Conservation (phyloP, 1,284 basidiomycete species). For the Trametes sp. region DNA sequence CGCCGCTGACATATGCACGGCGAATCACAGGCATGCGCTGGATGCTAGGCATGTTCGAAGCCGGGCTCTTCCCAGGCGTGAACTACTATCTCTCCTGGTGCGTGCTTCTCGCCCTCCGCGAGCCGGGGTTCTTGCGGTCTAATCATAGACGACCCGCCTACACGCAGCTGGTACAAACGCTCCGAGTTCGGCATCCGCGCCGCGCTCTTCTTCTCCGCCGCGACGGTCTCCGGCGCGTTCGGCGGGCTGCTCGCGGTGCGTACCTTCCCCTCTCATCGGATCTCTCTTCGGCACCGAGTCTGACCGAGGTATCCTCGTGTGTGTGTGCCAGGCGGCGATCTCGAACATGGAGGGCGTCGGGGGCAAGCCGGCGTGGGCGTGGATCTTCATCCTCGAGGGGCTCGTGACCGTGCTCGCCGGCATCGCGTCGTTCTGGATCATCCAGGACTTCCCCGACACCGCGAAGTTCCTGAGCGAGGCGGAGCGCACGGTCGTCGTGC, state of each 20-base stretch:
- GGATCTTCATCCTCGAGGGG: slow-evolving; percentile 79
- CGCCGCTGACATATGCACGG: slow-evolving; percentile 3
- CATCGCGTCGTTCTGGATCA: slow-evolving; percentile 73
- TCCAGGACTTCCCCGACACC: slow-evolving; percentile 84
- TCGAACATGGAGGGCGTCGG: slow-evolving; percentile 73
- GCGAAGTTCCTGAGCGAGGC: slow-evolving; percentile 77
- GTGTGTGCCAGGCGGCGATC: slow-evolving; percentile 59
- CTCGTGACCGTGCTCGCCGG: slow-evolving; percentile 74
- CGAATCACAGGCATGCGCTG: slow-evolving; percentile 59
- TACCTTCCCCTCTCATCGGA: not conserved
- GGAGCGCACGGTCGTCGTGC: slow-evolving; percentile 73
- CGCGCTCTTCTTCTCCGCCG: slow-evolving; percentile 79
- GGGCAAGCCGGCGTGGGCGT: slow-evolving; percentile 66
- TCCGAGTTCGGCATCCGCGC: slow-evolving; percentile 72
- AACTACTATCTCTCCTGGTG: slow-evolving; percentile 76
- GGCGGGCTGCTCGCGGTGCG: slow-evolving; percentile 71
- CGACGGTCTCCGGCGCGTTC: slow-evolving; percentile 76
- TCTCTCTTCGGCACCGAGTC: slow-evolving; percentile 4
- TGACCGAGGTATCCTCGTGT: slow-evolving; percentile 7
- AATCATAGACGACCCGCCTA: slow-evolving; percentile 7
- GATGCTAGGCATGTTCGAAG: slow-evolving; percentile 74
- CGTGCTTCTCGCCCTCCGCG: slow-evolving; percentile 29
- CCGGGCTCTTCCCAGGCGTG: slow-evolving; percentile 74
- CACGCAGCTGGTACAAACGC: slow-evolving; percentile 55
- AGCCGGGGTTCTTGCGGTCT: slow-evolving; percentile 12